Conservation (phyloP, 2,329 filamentous ascomycete genomes). For the Ophiostoma triangulosporum region DNA sequence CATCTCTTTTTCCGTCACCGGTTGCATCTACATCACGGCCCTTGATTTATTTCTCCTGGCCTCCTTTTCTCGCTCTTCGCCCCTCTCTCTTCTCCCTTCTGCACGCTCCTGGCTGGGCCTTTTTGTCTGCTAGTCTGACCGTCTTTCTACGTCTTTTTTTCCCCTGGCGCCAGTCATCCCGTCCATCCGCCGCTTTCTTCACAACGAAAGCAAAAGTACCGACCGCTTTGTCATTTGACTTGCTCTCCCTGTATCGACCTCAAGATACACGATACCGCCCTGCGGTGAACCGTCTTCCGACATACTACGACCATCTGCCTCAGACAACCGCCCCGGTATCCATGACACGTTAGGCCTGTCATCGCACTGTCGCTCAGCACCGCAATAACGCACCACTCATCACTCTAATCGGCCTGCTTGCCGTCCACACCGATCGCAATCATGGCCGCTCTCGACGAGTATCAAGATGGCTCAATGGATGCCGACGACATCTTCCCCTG, state of each 20-base stretch:
- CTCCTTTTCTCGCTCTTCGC: neutral
- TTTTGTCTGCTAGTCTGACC: neutral
- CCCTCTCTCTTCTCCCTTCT: constrained; percentile 2
- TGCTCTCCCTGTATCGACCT: neutral
- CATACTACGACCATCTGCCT: neutral
- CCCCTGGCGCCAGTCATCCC: neutral
- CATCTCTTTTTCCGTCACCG: neutral
- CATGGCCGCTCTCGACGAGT: constrained; percentile 45
- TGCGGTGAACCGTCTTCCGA: neutral
- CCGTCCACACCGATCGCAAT: constrained; percentile 4
- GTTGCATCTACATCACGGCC: neutral
- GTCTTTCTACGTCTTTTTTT: neutral
- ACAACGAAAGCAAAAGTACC: neutral
- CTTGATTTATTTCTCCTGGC: neutral
- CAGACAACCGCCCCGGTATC: neutral
- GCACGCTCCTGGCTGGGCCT: neutral
- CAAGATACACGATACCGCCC: neutral
- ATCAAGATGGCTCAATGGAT: constrained; percentile 54
- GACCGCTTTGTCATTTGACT: neutral
- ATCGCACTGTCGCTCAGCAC: neutral
- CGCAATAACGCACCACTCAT: too few species aligned
- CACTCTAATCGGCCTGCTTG: neutral
- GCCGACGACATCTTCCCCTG: constrained; percentile 76
- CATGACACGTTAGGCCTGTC: neutral
- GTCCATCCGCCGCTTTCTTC: neutral